Percentiles rank a stretch among this genome's conserved stretches.
Evolutionary conservation across 805 yeast species (phyloP).

Genomic region (Pichia thaimueangensis): DNA sequence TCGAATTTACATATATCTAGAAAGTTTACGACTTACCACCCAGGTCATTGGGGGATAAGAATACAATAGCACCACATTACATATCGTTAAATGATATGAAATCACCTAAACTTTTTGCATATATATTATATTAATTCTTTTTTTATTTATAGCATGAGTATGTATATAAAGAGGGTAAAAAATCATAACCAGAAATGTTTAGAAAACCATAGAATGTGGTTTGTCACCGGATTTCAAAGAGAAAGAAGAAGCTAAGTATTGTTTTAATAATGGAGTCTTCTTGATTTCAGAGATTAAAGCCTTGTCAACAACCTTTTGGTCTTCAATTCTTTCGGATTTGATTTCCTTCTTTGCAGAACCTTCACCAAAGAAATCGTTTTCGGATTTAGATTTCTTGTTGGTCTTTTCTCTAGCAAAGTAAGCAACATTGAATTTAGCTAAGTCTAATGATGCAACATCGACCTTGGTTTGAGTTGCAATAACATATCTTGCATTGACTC

Average conservation of each 20-base stretch:
- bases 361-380: slow-evolving; percentile 84
- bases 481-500: slow-evolving; percentile 97
- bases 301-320: slow-evolving; percentile 93
- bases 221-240: slow-evolving; percentile 97
- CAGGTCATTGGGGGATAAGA: too few relatives aligned
- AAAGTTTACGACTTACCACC: too few relatives aligned
- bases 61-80: too few relatives aligned
- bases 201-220: slow-evolving; percentile 97
- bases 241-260: slow-evolving; percentile 93
- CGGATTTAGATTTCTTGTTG: slow-evolving; percentile 76
- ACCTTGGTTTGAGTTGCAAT: slow-evolving; percentile 97
- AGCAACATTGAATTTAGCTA: slow-evolving; percentile 84
- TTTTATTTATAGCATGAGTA: too few relatives aligned
- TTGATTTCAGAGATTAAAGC: slow-evolving; percentile 89
- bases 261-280: slow-evolving; percentile 95
- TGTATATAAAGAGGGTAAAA: slow-evolving; percentile 11
- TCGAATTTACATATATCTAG: too few relatives aligned
- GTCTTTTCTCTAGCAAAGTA: slow-evolving; percentile 96
- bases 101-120: neutral
- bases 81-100: too few relatives aligned
- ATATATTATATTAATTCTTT: slow-evolving; percentile 11
- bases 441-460: slow-evolving; percentile 71
- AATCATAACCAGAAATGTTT: slow-evolving; percentile 31
- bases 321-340: slow-evolving; percentile 90
- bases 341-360: slow-evolving; percentile 75